phyloP scores from a whole-genome alignment of 371 early-diverging fungal species.

The Zopfochytrium polystomum region DNA sequence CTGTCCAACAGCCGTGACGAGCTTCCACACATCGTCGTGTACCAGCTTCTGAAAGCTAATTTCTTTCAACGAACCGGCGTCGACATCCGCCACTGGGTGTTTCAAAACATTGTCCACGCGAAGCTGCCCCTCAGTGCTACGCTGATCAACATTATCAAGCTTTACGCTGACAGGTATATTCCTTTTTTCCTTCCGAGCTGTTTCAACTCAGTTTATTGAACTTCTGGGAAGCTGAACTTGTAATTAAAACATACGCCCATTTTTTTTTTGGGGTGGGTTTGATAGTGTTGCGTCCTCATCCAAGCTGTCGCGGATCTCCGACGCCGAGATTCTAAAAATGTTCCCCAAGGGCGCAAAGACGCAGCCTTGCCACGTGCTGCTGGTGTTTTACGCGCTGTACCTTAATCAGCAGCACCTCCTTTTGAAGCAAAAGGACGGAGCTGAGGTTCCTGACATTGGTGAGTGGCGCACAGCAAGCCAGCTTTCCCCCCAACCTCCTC shows the following conservation, averaged over 20 bases:
- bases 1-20: background rate
- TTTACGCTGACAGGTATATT: constrained; percentile 29
- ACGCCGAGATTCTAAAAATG: constrained; percentile 22
- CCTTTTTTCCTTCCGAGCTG: background rate
- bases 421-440: constrained; percentile 17
- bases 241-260: background rate
- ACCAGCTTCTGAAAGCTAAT: constrained; percentile 30
- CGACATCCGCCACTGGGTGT: constrained; percentile 32
- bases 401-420: constrained; percentile 33
- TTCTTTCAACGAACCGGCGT: constrained; percentile 21
- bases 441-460: background rate
- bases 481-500: background rate
- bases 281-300: background rate
- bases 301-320: constrained; percentile 12
- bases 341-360: constrained; percentile 15
- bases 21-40: constrained; percentile 25
- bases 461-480: background rate
- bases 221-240: background rate
- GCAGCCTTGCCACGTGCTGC: constrained; percentile 35
- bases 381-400: constrained; percentile 42
- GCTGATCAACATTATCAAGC: constrained; percentile 23
- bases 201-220: background rate
- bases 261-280: background rate
- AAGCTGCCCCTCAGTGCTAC: constrained; percentile 23
- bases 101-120: constrained; percentile 7